These are phyloP conservation scores for Avena eriantha DNA, from an alignment of 176 grass and related monocot genomes.

Conservation along the genomic window DNA sequence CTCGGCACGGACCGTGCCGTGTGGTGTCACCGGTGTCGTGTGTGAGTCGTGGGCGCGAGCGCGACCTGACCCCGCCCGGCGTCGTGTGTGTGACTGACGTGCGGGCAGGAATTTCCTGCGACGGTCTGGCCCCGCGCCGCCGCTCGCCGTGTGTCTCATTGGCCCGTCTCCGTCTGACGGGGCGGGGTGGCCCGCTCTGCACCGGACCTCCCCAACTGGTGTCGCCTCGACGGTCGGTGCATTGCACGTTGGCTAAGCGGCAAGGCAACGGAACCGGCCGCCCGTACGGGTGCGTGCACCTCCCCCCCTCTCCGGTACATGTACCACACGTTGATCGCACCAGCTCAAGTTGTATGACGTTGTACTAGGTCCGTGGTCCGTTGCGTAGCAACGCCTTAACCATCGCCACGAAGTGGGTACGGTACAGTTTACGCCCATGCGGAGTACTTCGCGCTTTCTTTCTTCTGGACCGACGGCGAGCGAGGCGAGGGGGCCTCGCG, in stretches of 20 bases:
- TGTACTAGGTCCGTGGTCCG: too few species aligned
- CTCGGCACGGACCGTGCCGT: not conserved
- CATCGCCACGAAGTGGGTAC: not conserved
- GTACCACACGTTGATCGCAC: not conserved
- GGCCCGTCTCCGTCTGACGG: not conserved
- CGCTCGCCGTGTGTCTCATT: not conserved
- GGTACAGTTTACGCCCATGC: too few species aligned
- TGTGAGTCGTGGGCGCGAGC: too few species aligned
- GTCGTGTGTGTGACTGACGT: too few species aligned
- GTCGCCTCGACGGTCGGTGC: conserved; percentile 32
- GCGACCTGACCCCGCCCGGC: too few species aligned
- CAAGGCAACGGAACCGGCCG: not conserved
- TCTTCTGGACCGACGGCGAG: not conserved
- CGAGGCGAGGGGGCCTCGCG: not conserved
- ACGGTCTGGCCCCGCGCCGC: not conserved
- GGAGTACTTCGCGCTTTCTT: too few species aligned
- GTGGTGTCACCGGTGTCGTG: too few species aligned
- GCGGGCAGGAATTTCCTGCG: not conserved
- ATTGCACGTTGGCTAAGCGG: not conserved
- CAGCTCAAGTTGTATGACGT: too few species aligned
- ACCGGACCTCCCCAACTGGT: not conserved
- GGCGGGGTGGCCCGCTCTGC: not conserved
- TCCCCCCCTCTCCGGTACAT: not conserved
- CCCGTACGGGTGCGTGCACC: conserved; percentile 36
- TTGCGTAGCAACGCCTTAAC: not conserved